Evolutionary conservation across 2,329 filamentous ascomycete genomes (phyloP), one percentile per base, ranked within the genome.

Genomic region (Colletotrichum sp.): DNA sequence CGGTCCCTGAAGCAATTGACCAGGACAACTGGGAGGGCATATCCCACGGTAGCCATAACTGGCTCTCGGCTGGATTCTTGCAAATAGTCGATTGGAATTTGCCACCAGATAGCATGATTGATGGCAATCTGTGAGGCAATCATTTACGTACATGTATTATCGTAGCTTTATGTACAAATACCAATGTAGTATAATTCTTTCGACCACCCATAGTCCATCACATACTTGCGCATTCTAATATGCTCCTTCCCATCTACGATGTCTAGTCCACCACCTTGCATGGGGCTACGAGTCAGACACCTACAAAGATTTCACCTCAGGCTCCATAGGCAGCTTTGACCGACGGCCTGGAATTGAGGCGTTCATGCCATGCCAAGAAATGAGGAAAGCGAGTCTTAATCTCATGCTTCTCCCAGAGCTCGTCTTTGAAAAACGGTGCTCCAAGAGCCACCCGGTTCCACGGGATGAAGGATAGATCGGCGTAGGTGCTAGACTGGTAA

Each of bases 381-480:
- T 48, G 34, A 26, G 43, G 18, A 68, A 60, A 68, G 48, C 30
- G 64, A 68, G n/a, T 9, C 26, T 30, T 67, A 52, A 72, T 30
- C 39, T 72, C 52, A 21, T 68, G 32, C 21, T 34, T 66, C 21
- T 30, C 32, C 43, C 28, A 36, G n/a, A 48, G 57, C 34, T 72
- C 64, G 26, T 55, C 30, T 48, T 72, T 65, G 43, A n/a, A 64
- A 7, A 21, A 26, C 5, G 30, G 60, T 16, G 43, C 30, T 39
- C 76, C 77, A 12, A 78, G 67, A 32, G 78, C 55, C 12, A 24
- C 34, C 24, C 71, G 52, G 48, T 80, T 78, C 83, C 82, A 85
- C 2, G 82, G 77, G 61, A 83, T 73, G 63, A 85, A 85, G 64
- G 77, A 76, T 9, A 85, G 67, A 61, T 85, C 83, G 71, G 80